These are phyloP conservation scores for Boletus reticulatus DNA, from an alignment of 768 basidiomycete species.

Conservation along the genomic window DNA sequence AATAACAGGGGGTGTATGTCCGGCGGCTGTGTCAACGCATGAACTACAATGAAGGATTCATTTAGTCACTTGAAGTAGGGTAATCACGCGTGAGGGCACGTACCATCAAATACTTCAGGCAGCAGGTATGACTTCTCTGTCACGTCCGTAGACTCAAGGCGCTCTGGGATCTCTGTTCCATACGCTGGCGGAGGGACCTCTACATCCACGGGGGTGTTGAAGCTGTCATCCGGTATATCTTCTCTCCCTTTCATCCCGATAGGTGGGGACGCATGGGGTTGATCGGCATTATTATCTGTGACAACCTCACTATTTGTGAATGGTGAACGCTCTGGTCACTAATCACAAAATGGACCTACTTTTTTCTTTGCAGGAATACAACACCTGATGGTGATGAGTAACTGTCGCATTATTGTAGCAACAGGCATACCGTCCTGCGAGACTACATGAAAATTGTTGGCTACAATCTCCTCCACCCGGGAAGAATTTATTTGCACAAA, in stretches of 20 bases:
- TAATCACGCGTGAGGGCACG: background rate
- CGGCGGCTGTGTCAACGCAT: conserved; percentile 6
- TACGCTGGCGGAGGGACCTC: background rate
- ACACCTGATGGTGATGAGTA: background rate
- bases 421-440: background rate
- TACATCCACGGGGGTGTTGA: background rate
- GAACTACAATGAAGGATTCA: background rate
- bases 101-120: background rate
- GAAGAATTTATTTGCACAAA: background rate
- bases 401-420: background rate
- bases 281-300: background rate
- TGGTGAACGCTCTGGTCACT: background rate
- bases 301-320: background rate
- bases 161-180: background rate
- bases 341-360: background rate
- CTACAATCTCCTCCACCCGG: background rate
- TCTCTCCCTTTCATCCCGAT: background rate
- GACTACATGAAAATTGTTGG: background rate
- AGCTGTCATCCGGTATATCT: background rate
- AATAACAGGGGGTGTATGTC: conserved; percentile 44
- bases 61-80: too few species aligned
- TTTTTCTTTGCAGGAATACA: background rate
- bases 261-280: background rate
- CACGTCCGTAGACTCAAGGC: background rate
- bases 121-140: background rate